phyloP scores from a whole-genome alignment of 495 filamentous ascomycete species.

The Pyrenula massariospora region DNA sequence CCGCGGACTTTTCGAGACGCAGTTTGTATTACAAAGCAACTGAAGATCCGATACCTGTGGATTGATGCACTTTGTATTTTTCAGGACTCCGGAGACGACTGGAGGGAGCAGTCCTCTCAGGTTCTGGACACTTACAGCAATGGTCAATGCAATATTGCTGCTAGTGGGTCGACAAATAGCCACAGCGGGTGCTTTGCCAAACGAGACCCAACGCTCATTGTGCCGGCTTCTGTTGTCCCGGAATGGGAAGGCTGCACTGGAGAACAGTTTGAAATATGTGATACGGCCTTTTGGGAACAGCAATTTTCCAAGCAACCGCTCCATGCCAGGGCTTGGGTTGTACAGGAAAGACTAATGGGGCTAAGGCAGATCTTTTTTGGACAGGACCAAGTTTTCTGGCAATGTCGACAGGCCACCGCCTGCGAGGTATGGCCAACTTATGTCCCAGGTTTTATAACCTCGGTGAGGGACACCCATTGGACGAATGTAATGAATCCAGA shows the following conservation, averaged over 20 bases:
- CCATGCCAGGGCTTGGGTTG: background rate
- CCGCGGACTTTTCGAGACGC: background rate
- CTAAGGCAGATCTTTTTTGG: background rate
- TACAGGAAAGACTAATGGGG: background rate
- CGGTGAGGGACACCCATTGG: background rate
- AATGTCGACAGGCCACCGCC: background rate
- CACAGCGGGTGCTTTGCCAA: background rate
- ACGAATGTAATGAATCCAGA: too few relatives aligned
- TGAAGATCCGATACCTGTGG: background rate
- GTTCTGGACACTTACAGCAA: background rate
- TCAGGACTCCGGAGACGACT: background rate
- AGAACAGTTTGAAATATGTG: background rate
- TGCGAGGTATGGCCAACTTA: background rate
- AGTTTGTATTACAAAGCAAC: background rate
- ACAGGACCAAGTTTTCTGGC: background rate
- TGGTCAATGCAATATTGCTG: background rate
- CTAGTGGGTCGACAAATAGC: background rate
- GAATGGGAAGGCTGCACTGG: background rate
- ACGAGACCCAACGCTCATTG: background rate
- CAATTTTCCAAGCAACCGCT: background rate
- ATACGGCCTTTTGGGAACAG: background rate
- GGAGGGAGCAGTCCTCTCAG: background rate
- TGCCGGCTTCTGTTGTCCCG: background rate
- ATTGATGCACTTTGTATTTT: background rate
- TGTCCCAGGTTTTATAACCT: too few relatives aligned